Conservation (phyloP, 2,329 filamentous ascomycete species). For the Exophiala bonariae region DNA sequence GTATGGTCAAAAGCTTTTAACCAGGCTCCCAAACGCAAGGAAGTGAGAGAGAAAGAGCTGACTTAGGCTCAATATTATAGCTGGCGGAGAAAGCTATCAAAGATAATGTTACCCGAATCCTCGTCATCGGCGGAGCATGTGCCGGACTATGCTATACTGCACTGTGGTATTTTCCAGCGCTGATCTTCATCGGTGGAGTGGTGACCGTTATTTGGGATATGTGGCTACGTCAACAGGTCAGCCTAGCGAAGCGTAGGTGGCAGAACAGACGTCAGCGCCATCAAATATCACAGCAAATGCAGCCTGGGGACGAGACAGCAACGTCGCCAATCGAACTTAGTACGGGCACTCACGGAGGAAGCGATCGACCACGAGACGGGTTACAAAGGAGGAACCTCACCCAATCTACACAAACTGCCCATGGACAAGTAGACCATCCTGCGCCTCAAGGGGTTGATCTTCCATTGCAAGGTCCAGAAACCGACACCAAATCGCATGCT, state of each 20-base stretch:
- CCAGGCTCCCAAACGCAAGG: background rate
- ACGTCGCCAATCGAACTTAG: too few species aligned
- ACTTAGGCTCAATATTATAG: too few species aligned
- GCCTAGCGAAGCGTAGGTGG: background rate
- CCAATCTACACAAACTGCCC: too few species aligned
- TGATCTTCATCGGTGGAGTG: conserved; percentile 60
- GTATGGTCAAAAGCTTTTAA: conserved; percentile 17
- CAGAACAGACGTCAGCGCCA: background rate
- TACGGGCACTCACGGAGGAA: too few species aligned
- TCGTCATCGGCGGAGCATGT: conserved; percentile 64
- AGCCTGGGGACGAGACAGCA: too few species aligned
- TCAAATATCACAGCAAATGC: too few species aligned
- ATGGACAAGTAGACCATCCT: background rate
- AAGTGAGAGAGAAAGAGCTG: too few species aligned
- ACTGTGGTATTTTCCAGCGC: conserved; percentile 71
- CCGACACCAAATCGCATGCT: conserved; percentile 28
- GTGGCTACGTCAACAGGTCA: conserved; percentile 48
- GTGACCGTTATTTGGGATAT: conserved; percentile 58
- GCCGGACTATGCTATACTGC: conserved; percentile 70
- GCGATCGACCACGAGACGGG: background rate
- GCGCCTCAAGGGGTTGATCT: conserved; percentile 4
- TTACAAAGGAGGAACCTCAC: background rate
- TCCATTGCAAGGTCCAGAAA: too few species aligned
- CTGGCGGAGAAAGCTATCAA: conserved; percentile 68
- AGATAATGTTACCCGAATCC: conserved; percentile 60